phyloP scores from a whole-genome alignment of 2,329 filamentous ascomycete genomes.

The Fusarium sp. region DNA sequence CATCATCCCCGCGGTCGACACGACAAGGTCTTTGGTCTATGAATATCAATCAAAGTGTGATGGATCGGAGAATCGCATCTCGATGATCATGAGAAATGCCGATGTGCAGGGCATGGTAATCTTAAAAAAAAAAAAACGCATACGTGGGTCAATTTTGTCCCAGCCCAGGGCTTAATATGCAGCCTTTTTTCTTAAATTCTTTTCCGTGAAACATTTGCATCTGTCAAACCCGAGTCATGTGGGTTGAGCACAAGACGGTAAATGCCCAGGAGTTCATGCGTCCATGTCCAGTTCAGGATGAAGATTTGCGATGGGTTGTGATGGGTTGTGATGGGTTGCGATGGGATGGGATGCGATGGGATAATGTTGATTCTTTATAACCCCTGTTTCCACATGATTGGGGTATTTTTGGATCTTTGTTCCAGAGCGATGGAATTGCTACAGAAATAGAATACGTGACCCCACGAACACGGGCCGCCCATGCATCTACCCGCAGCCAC shows the following conservation, averaged over 20 bases:
- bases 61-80: conserved; percentile 28
- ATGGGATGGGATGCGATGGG: no score
- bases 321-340: no score
- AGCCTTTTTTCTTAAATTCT: conserved; percentile 3
- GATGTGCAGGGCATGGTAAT: conserved; percentile 19
- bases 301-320: neutral
- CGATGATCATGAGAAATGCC: conserved; percentile 23
- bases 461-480: neutral
- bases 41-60: conserved; percentile 16
- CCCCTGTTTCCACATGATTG: neutral
- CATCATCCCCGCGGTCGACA: neutral
- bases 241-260: conserved; percentile 16
- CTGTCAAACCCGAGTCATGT: neutral
- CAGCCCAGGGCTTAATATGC: conserved; percentile 2
- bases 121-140: conserved; percentile 11
- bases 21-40: conserved; percentile 7
- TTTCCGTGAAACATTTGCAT: conserved; percentile 5
- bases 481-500: conserved; percentile 22
- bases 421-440: neutral
- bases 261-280: conserved; percentile 5
- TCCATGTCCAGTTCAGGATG: neutral
- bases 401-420: neutral
- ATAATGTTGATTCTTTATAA: neutral
- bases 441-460: neutral
- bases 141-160: conserved; percentile 4